A percentile compares a stretch with the other conserved stretches of the same genome.
Conservation (phyloP, 2,329 filamentous ascomycete genomes). For the Arthrobotrys entomopaga region DNA sequence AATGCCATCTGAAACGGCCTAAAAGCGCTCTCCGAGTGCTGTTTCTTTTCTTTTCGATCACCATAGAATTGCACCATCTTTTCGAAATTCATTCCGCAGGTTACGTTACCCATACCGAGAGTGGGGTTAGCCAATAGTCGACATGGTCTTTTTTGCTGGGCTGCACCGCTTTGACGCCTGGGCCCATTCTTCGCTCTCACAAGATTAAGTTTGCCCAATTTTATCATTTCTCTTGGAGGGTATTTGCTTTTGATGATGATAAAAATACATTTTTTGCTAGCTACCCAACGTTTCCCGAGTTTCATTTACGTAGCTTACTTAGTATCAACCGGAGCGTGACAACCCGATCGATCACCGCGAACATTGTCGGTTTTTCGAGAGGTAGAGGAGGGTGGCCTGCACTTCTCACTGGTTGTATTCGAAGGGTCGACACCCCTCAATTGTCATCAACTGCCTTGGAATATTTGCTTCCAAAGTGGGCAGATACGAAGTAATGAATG, state of each 20-base stretch:
- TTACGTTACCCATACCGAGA: slow-evolving; percentile 4
- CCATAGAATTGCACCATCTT: slow-evolving; percentile 37
- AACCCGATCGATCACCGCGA: slow-evolving; percentile 38
- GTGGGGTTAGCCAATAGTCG: slow-evolving; percentile 11
- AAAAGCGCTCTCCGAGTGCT: slow-evolving; percentile 21
- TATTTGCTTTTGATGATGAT: slow-evolving; percentile 4
- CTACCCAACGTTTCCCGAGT: slow-evolving; percentile 5
- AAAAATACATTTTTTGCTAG: slow-evolving; percentile 10
- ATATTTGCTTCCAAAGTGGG: too few relatives aligned
- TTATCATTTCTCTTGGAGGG: neutral
- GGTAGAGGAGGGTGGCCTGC: slow-evolving; percentile 33
- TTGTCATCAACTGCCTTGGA: too few relatives aligned
- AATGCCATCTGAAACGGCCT: slow-evolving; percentile 51
- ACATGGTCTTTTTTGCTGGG: neutral
- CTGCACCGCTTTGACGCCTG: slow-evolving; percentile 14
- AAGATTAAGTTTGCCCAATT: slow-evolving; percentile 36
- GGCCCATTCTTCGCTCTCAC: slow-evolving; percentile 7
- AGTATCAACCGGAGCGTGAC: slow-evolving; percentile 42
- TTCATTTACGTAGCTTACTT: too few relatives aligned
- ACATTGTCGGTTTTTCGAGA: slow-evolving; percentile 8
- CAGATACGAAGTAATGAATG: too few relatives aligned
- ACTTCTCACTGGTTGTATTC: slow-evolving; percentile 23
- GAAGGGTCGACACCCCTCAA: neutral
- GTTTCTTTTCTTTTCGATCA: slow-evolving; percentile 16
- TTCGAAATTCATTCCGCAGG: slow-evolving; percentile 19